Base-by-base conservation (phyloP, 208 protist genomes). In the Balamuthia mandrillaris region DNA sequence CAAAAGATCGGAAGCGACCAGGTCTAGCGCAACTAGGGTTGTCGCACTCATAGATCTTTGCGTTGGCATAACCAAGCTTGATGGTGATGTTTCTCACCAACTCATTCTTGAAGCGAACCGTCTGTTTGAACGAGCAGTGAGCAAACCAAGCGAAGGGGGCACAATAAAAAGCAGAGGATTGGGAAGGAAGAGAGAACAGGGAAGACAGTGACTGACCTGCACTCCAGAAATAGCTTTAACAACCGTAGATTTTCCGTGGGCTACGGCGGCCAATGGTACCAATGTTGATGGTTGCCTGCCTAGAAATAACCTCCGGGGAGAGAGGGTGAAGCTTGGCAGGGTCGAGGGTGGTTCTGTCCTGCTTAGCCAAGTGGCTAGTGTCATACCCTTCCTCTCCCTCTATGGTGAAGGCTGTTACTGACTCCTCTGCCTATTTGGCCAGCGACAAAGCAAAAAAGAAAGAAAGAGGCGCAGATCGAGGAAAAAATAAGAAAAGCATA, bases 271-370 rank as follows among this genome's bases (percentile, higher is more conserved):
- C 99, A 88, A 99, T 99, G 27, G 98, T 99, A 81, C 97, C 98
- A 85, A 99, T 98, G 90, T 99, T 99, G 77, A 99, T 98, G 10
- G 98, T 99, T 10, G 98, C 98, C 93, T 99, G 98, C n/a, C 98
- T 91, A 27, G 92, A 95, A 89, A 99, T 99, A 39, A 99, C 97
- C 78, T 98, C 95, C 78, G 95, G 95, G 58, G 96, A 97, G 51
- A 98, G 91, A 51, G 97, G 97, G 41, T 74, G 94, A 35, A 99
- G 92, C 61, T 91, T 93, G 41, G 63, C 44, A 3, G 92, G 54
- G 54, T 95, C 86, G 41, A 96, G 65, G 18, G 65, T 74, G 65
- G 65, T 42, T 52, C 44, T 37, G 21, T 74, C 65, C 65, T 74
- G 65, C 65, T 74, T 74, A 16, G 65, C 65, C 33, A 74, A 24